phyloP scores from a whole-genome alignment of 1,284 basidiomycete genomes.

The Apiotrichum montevideense region DNA sequence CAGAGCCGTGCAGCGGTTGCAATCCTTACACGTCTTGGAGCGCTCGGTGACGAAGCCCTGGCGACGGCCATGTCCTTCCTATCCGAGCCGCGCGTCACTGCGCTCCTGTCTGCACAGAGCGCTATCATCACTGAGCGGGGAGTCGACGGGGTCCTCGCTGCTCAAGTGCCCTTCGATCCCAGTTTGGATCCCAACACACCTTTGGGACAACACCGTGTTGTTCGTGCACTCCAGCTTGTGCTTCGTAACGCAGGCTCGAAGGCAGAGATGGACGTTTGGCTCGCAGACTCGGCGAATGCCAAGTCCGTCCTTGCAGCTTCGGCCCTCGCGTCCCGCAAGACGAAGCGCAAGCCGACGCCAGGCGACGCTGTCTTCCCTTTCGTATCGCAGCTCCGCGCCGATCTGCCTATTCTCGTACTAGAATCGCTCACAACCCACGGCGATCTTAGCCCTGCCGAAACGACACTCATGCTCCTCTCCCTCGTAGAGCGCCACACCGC shows the following conservation, averaged over 20 bases:
- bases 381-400: conserved; percentile 18
- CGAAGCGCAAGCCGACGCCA: conserved; percentile 23
- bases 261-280: conserved; percentile 20
- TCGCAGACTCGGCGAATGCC: conserved; percentile 19
- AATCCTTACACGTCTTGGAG: conserved; percentile 1
- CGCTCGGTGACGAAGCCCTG: conserved; percentile 1
- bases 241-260: conserved; percentile 25
- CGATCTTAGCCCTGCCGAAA: conserved; percentile 6
- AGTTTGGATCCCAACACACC: conserved; percentile 31
- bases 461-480: conserved; percentile 1
- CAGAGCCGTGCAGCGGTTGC: conserved; percentile 8
- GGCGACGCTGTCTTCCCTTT: conserved; percentile 34
- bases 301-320: conserved; percentile 33
- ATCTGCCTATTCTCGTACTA: conserved; percentile 9
- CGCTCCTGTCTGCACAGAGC: neutral
- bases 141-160: conserved; percentile 1
- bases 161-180: conserved; percentile 26
- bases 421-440: neutral
- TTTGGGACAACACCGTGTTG: conserved; percentile 10
- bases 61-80: conserved; percentile 8
- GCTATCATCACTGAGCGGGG: neutral
- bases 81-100: conserved; percentile 2
- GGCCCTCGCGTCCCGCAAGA: conserved; percentile 15
- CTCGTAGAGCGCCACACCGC: conserved; percentile 38
- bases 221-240: conserved; percentile 23